phyloP scores from a whole-genome alignment of 495 filamentous ascomycete genomes.

The Trichoderma asperelloides region DNA sequence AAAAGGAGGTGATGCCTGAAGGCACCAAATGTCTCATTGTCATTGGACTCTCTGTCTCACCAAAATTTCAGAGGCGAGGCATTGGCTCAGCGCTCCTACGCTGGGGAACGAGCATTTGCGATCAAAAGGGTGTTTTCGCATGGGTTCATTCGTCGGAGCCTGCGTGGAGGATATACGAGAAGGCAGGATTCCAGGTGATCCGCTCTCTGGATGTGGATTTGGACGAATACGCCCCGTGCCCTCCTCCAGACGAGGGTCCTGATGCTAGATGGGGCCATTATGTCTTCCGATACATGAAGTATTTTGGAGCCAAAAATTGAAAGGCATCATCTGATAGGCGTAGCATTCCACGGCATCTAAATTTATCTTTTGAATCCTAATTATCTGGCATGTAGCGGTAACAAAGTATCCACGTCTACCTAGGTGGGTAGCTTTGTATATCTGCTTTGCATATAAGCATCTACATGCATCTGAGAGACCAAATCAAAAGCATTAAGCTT shows the following conservation, averaged over 20 bases:
- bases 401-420: background rate
- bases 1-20: conserved; percentile 16
- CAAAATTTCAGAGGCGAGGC: conserved; percentile 22
- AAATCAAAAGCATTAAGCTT: background rate
- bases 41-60: conserved; percentile 18
- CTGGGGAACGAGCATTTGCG: conserved; percentile 35
- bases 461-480: background rate
- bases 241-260: background rate
- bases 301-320: background rate
- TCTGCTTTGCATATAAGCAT: background rate
- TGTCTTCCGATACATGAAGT: conserved; percentile 10
- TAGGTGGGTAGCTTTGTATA: background rate
- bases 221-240: conserved; percentile 19
- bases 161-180: conserved; percentile 21
- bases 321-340: background rate
- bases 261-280: conserved; percentile 9
- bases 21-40: conserved; percentile 20
- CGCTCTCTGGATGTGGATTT: conserved; percentile 19
- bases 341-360: background rate
- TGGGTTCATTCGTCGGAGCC: conserved; percentile 25
- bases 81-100: conserved; percentile 33
- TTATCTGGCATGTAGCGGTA: background rate
- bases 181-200: conserved; percentile 18
- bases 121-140: conserved; percentile 24
- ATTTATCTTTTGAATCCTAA: background rate